phyloP scores from a whole-genome alignment of 345 rosid genomes.

The Eucalyptus tenuipes region DNA sequence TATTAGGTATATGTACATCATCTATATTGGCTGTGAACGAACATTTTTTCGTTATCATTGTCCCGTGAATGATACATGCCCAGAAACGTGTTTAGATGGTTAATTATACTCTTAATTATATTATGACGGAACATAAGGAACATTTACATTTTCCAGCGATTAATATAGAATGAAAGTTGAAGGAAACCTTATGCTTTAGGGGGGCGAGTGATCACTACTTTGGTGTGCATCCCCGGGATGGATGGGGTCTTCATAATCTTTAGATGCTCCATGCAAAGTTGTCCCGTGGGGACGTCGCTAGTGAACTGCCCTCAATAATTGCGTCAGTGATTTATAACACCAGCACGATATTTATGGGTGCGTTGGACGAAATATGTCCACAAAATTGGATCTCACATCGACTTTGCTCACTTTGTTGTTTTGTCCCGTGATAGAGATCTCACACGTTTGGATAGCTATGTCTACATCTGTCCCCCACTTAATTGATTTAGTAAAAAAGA shows the following conservation, averaged over 20 bases:
- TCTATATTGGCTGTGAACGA: background rate
- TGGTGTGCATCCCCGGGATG: background rate
- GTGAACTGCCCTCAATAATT: background rate
- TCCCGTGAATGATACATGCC: background rate
- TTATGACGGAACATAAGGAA: background rate
- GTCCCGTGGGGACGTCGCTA: background rate
- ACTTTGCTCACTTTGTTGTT: background rate
- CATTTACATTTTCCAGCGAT: background rate
- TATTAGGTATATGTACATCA: background rate
- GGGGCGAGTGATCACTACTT: background rate
- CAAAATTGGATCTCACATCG: background rate
- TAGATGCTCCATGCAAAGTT: background rate
- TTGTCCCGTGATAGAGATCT: background rate
- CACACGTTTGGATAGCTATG: background rate
- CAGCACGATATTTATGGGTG: rapidly evolving
- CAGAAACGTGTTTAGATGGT: background rate
- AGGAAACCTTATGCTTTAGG: background rate
- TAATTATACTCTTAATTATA: background rate
- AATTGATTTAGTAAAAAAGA: background rate
- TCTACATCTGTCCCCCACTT: background rate
- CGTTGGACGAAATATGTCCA: background rate
- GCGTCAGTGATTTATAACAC: rapidly evolving
- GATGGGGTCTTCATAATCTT: background rate
- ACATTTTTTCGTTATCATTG: background rate
- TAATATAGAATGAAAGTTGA: background rate